Evolutionary conservation across 2,329 filamentous ascomycete genomes (phyloP).

Genomic region (Fusarium sublunatum): DNA sequence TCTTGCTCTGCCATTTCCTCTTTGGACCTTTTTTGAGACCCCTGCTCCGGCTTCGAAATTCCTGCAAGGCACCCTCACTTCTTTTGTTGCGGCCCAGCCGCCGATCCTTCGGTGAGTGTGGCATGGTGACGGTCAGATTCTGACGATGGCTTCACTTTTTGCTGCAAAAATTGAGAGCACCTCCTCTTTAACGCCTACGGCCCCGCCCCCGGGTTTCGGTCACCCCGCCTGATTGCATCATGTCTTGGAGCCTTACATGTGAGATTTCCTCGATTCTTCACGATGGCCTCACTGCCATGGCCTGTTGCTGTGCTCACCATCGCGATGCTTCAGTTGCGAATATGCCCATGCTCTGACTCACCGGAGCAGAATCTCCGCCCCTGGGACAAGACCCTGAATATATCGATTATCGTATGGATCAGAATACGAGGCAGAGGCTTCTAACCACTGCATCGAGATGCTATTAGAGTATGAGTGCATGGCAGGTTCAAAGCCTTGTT

Average conservation of each 20-base stretch:
- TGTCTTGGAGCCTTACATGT: neutral
- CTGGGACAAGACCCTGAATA: neutral
- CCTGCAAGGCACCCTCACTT: conserved; percentile 13
- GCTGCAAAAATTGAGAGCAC: neutral
- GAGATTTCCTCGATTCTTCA: neutral
- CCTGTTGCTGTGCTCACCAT: neutral
- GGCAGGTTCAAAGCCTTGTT: too few species aligned
- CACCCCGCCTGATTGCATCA: neutral
- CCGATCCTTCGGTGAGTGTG: conserved; percentile 6
- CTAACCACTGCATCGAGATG: too few species aligned
- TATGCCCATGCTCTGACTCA: conserved; percentile 7
- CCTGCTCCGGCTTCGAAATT: conserved; percentile 13
- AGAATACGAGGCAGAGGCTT: neutral
- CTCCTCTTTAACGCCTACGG: neutral
- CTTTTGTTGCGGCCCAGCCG: conserved; percentile 11
- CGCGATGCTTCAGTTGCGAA: conserved; percentile 3
- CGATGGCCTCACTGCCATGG: conserved; percentile 4
- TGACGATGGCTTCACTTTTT: conserved; percentile 17
- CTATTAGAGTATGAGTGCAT: too few species aligned
- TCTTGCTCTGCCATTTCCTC: conserved; percentile 25
- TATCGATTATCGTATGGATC: neutral
- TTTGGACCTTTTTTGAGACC: conserved; percentile 7
- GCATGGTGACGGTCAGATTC: neutral
- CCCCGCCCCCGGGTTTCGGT: neutral
- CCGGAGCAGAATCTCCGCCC: conserved; percentile 15